Evolutionary conservation across 2,329 filamentous ascomycete species (phyloP).

Genomic region (Geosmithia morbida): DNA sequence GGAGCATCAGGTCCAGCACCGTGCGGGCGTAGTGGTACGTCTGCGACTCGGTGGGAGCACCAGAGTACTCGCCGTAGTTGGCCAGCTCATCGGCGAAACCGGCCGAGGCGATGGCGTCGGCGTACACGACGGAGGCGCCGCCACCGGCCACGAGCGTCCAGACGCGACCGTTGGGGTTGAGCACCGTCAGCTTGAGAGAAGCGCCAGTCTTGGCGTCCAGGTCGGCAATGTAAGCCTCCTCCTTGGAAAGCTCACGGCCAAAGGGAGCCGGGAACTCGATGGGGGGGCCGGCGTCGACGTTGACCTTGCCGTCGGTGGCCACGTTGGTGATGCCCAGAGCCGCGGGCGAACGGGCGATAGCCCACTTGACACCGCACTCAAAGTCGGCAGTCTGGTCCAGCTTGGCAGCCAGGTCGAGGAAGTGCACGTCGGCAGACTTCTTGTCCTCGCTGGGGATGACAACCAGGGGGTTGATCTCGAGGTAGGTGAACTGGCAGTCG

Average conservation of each 20-base stretch:
- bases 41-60: slow-evolving; percentile 95
- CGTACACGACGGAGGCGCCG: slow-evolving; percentile 98
- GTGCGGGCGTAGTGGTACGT: slow-evolving; percentile 98
- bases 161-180: slow-evolving; percentile 82
- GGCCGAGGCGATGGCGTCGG: slow-evolving; percentile 92
- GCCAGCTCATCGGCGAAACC: slow-evolving; percentile 93
- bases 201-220: slow-evolving; percentile 99
- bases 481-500: slow-evolving; percentile 99
- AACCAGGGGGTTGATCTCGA: slow-evolving; percentile 98
- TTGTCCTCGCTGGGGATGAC: slow-evolving; percentile 89
- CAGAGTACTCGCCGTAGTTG: slow-evolving; percentile 99
- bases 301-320: slow-evolving; percentile 60
- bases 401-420: slow-evolving; percentile 97
- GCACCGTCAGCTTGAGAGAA: slow-evolving; percentile 92
- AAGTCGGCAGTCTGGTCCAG: slow-evolving; percentile 98
- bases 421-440: slow-evolving; percentile 90
- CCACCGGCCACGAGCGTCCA: slow-evolving; percentile 98
- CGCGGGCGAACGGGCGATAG: slow-evolving; percentile 79
- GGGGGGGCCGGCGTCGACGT: slow-evolving; percentile 87
- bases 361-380: slow-evolving; percentile 98
- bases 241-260: slow-evolving; percentile 95
- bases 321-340: slow-evolving; percentile 70
- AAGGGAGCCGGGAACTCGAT: slow-evolving; percentile 99
- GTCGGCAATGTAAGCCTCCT: slow-evolving; percentile 98
- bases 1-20: slow-evolving; percentile 93